Conservation (phyloP, 2,329 filamentous ascomycete species). For the Periconia digitata region DNA sequence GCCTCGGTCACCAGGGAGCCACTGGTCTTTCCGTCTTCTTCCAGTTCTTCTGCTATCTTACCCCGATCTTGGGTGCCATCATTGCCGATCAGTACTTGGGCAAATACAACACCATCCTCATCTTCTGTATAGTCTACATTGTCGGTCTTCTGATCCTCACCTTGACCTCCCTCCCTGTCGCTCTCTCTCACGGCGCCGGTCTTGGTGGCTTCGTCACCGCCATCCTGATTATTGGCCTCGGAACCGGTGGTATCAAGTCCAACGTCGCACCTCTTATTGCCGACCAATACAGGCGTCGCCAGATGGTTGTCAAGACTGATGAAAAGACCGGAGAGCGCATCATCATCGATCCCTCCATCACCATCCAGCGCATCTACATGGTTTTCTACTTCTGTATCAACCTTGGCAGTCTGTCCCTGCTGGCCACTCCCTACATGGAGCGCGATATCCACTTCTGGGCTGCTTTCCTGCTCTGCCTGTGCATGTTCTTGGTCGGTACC, state of each 20-base stretch:
- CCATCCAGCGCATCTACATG: conserved; percentile 55
- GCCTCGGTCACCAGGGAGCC: conserved; percentile 48
- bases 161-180: conserved; percentile 63
- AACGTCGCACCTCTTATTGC: conserved; percentile 64
- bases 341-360: conserved; percentile 51
- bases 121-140: conserved; percentile 65
- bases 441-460: conserved; percentile 70
- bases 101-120: conserved; percentile 70
- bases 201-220: conserved; percentile 64
- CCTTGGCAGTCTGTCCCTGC: conserved; percentile 66
- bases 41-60: conserved; percentile 46
- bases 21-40: conserved; percentile 52
- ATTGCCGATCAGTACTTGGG: conserved; percentile 70
- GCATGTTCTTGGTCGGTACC: conserved; percentile 67
- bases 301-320: conserved; percentile 46
- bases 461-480: conserved; percentile 64
- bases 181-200: conserved; percentile 62
- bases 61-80: conserved; percentile 51
- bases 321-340: conserved; percentile 49
- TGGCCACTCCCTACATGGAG: conserved; percentile 73
- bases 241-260: conserved; percentile 80
- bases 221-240: conserved; percentile 69
- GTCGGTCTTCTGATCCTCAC: conserved; percentile 69
- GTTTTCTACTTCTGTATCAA: conserved; percentile 74
- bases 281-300: conserved; percentile 49